A percentile compares a stretch with the other conserved stretches of the same genome.
Conservation (phyloP, 805 yeast species). For the Torulaspora quercuum region DNA sequence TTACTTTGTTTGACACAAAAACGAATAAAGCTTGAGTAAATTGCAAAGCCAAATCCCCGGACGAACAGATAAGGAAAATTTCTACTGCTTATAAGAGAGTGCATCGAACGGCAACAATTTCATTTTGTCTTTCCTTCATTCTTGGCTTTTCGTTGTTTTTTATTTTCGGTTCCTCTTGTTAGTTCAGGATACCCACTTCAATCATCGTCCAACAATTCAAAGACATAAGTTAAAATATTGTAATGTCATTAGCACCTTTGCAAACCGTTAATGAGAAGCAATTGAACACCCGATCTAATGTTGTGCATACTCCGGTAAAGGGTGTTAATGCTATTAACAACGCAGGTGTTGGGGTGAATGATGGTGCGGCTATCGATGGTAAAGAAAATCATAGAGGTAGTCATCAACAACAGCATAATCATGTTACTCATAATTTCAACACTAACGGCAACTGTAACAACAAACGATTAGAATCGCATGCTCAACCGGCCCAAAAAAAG, state of each 20-base stretch:
- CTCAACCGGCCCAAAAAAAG: conserved; percentile 47
- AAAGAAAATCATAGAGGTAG: conserved; percentile 22
- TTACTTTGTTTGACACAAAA: conserved; percentile 12
- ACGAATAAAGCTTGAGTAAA: conserved; percentile 6
- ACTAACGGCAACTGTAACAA: conserved; percentile 8
- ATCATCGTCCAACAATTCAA: neutral
- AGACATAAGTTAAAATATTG: neutral
- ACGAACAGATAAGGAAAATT: conserved; percentile 1
- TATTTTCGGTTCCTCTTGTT: neutral
- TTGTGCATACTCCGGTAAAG: conserved; percentile 33
- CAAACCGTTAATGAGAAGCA: conserved; percentile 37
- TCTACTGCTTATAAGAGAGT: conserved; percentile 8
- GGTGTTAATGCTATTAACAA: conserved; percentile 12
- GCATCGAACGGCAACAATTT: neutral
- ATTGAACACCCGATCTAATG: conserved; percentile 33
- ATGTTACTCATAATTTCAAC: conserved; percentile 1
- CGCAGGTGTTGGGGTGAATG: conserved; percentile 10
- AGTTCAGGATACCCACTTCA: too few relatives aligned
- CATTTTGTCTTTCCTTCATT: neutral
- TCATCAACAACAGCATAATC: conserved; percentile 5
- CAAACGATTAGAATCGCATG: conserved; percentile 25
- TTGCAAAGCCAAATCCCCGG: too few relatives aligned
- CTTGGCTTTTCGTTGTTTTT: neutral
- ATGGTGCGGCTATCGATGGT: conserved; percentile 14
- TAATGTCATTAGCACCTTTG: conserved; percentile 36